phyloP scores from a whole-genome alignment of 257 asterid genomes.

The Solanum pimpinellifolium region DNA sequence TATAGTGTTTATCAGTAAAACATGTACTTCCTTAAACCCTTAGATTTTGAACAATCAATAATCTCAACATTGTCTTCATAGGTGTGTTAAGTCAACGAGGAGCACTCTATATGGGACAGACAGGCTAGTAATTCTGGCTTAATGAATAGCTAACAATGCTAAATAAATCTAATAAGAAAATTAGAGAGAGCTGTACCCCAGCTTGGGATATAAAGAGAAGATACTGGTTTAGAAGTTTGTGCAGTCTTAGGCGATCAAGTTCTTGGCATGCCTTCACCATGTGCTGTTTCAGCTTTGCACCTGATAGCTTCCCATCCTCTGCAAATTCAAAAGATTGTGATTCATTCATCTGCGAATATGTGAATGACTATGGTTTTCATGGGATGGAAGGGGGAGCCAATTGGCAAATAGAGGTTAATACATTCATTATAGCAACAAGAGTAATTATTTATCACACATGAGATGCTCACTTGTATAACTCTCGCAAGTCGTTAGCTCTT shows the following conservation, averaged over 20 bases:
- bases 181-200: constrained; percentile 41
- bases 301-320: constrained; percentile 50
- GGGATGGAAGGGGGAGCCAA: not conserved
- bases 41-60: not conserved
- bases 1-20: not conserved
- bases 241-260: constrained; percentile 39
- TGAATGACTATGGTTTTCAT: not conserved
- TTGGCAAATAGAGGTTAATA: not conserved
- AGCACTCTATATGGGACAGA: not conserved
- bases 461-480: not conserved
- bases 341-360: constrained; percentile 1
- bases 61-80: not conserved
- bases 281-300: constrained; percentile 42
- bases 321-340: constrained; percentile 7
- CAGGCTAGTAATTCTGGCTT: not conserved
- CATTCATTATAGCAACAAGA: not conserved
- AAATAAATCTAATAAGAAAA: not conserved
- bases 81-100: not conserved
- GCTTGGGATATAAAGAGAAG: constrained; percentile 39
- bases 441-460: not conserved
- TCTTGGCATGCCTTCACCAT: constrained; percentile 36
- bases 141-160: not conserved
- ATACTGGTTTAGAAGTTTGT: constrained; percentile 58
- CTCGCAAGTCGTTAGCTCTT: not conserved
- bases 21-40: not conserved